These are phyloP conservation scores for Melampsora americana DNA, from an alignment of 1,284 basidiomycete genomes.

Conservation along the genomic window DNA sequence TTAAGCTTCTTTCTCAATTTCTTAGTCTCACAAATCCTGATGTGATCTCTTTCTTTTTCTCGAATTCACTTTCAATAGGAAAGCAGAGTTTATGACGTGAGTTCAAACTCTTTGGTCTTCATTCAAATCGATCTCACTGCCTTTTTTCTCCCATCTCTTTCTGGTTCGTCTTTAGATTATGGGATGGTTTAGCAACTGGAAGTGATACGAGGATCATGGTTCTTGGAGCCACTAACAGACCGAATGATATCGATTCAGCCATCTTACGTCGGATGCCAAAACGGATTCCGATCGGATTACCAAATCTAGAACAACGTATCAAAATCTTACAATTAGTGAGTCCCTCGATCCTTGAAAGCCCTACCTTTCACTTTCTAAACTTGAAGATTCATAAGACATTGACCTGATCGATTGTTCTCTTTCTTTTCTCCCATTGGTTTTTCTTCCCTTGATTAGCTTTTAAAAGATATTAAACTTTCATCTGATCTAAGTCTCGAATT, in stretches of 20 bases:
- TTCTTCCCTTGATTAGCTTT: no score
- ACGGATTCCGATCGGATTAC: constrained; percentile 84
- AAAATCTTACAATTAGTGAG: constrained; percentile 83
- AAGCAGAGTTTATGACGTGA: constrained; percentile 98
- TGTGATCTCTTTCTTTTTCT: not conserved
- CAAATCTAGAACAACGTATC: constrained; percentile 73
- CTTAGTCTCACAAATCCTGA: not conserved
- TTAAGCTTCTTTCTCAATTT: no score
- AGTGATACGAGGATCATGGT: constrained; percentile 73
- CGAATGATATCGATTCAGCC: constrained; percentile 90
- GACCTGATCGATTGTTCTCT: no score
- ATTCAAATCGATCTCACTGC: not conserved
- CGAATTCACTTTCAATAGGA: constrained; percentile 54
- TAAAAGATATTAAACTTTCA: constrained; percentile 57
- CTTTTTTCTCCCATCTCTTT: no score
- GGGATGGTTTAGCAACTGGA: constrained; percentile 91
- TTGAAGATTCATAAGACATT: no score
- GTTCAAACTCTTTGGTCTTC: constrained; percentile 52
- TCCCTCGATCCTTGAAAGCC: constrained; percentile 46
- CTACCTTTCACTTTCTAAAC: no score
- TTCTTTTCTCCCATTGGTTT: no score
- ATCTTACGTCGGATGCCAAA: constrained; percentile 96
- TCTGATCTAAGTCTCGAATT: constrained; percentile 64
- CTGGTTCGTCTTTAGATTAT: constrained; percentile 62
- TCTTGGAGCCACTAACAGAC: constrained; percentile 91